Base-by-base conservation (phyloP, 257 asterid species). In the Rubia yunnanensis region DNA sequence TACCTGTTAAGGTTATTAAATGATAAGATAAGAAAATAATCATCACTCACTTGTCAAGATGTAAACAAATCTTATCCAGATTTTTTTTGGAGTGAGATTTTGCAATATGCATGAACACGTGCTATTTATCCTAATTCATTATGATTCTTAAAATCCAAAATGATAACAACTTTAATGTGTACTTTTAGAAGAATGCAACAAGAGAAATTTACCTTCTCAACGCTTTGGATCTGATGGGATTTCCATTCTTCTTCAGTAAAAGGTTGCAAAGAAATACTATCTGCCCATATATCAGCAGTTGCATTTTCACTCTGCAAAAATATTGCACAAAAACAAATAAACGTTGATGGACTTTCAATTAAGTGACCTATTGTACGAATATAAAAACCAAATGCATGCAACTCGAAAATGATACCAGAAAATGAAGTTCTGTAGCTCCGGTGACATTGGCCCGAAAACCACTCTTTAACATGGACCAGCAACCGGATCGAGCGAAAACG, bases 381-480 rank as follows among this genome's bases (percentile, higher is more conserved):
- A 0, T 0, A 8, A 34, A 34, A 34, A 34, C 14, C 48, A 39
- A 39, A 39, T 13, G 48, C 4, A 41, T n/a, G n/a, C n/a, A 41
- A 4, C 2, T 41, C 11, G 20, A 41, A 11, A 28, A 57, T 3
- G n/a, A 1, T 23, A 83, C 95, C 84, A 79, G 70, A 68, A 89
- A 82, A 49, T 66, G 75, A 18, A 89, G 86, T 0, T 74, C 22
- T 0, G 79, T 79, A 2, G 76, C 81, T 13, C 80, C 86, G 9
- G 91, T 76, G 46, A 44, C 39, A 39, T 76, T 76, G 6, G 70
- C 82, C n/a, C 70, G 60, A 1, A 87, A 5, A 13, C 95, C 91
- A 27, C 95, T 91, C 72, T 84, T 87, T 18, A 84, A 82, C 89
- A 87, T 81, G 27, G 89, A 79, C 95, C 91, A 87, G 28, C 91